Conservation (phyloP, 306 rosid species). For the Fragaria vesca region DNA sequence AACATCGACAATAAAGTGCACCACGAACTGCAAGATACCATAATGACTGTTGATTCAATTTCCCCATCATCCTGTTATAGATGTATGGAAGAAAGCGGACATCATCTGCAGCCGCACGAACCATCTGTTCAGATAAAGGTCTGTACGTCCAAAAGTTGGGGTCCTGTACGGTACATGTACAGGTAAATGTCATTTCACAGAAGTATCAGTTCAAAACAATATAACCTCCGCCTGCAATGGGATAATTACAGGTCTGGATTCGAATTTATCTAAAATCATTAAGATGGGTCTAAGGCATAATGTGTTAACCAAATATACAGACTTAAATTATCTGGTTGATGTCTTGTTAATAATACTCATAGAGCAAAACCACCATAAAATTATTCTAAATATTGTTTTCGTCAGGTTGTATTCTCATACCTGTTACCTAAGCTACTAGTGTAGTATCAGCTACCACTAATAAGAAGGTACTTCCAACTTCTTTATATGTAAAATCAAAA, state of each 20-base stretch:
- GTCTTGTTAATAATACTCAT: slow-evolving; percentile 6
- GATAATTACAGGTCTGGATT: neutral
- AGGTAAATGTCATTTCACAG: slow-evolving; percentile 9
- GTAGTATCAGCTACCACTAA: neutral
- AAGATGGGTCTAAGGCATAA: neutral
- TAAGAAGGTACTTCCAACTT: neutral
- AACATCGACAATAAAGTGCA: slow-evolving; percentile 89
- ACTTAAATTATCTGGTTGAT: neutral
- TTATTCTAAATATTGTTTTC: neutral
- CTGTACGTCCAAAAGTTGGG: slow-evolving; percentile 90
- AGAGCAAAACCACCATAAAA: neutral
- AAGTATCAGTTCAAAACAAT: neutral
- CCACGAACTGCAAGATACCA: slow-evolving; percentile 96
- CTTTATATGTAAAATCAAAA: neutral
- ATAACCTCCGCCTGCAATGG: neutral
- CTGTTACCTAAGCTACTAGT: neutral
- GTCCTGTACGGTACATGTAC: slow-evolving; percentile 46
- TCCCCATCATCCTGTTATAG: slow-evolving; percentile 84
- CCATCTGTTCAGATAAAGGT: slow-evolving; percentile 90
- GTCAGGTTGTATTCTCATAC: neutral
- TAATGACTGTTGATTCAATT: slow-evolving; percentile 62
- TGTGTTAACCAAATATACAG: neutral
- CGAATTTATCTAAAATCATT: slow-evolving; percentile 3
- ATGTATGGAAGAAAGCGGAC: slow-evolving; percentile 94
- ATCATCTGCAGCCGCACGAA: slow-evolving; percentile 94